phyloP scores from a whole-genome alignment of 116 monocot genomes.

The Phalaenopsis hybrid region DNA sequence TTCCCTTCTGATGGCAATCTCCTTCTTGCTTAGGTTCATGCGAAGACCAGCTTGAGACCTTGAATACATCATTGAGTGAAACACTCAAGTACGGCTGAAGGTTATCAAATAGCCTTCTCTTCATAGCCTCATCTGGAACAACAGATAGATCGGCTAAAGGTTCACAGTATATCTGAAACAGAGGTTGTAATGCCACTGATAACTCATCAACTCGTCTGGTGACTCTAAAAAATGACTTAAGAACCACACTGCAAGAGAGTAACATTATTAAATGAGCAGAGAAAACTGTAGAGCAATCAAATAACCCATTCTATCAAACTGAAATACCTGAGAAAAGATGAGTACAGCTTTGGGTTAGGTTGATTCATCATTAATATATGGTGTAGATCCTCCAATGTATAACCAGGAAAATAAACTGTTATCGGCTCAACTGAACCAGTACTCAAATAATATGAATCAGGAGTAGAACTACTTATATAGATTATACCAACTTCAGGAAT shows the following conservation, averaged over 20 bases:
- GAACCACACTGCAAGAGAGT: slow-evolving; percentile 39
- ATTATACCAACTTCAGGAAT: slow-evolving; percentile 54
- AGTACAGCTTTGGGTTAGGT: slow-evolving; percentile 60
- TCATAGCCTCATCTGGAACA: slow-evolving; percentile 65
- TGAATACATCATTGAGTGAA: slow-evolving; percentile 55
- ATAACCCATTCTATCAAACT: background rate
- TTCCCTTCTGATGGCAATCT: slow-evolving; percentile 22
- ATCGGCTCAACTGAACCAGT: slow-evolving; percentile 54
- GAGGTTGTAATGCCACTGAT: slow-evolving; percentile 40
- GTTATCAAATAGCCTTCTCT: slow-evolving; percentile 63
- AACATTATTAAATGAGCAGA: background rate
- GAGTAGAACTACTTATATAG: slow-evolving; percentile 58
- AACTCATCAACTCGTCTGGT: slow-evolving; percentile 81
- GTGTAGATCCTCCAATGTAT: slow-evolving; percentile 60
- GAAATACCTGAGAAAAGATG: slow-evolving; percentile 70
- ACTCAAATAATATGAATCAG: slow-evolving; percentile 53
- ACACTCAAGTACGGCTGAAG: slow-evolving; percentile 49
- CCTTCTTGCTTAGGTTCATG: slow-evolving; percentile 17
- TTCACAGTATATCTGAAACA: slow-evolving; percentile 75
- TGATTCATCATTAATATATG: slow-evolving; percentile 61
- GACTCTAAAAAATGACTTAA: slow-evolving; percentile 63
- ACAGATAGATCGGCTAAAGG: slow-evolving; percentile 50
- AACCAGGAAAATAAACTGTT: slow-evolving; percentile 65
- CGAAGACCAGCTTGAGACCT: slow-evolving; percentile 27
- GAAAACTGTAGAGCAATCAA: background rate